These are phyloP conservation scores for Syzygium aqueum DNA, from an alignment of 345 rosid species.

Conservation along the genomic window DNA sequence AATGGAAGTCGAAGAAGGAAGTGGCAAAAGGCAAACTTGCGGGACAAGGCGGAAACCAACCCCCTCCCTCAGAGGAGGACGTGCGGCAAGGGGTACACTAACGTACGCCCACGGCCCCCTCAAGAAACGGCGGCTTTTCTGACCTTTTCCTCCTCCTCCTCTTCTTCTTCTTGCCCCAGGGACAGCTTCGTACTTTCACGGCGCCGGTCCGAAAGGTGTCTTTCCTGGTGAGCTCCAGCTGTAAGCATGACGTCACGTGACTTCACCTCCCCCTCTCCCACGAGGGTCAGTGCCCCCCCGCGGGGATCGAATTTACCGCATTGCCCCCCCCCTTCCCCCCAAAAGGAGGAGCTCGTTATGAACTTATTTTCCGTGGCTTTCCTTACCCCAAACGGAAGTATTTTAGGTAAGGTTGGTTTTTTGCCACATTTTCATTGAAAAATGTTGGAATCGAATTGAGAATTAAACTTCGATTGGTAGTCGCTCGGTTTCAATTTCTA, in stretches of 20 bases:
- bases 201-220: background rate
- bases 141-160: background rate
- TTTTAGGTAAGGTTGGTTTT: background rate
- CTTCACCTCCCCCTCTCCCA: constrained; percentile 18
- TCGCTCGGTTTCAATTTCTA: background rate
- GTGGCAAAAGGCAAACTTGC: background rate
- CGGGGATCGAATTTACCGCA: background rate
- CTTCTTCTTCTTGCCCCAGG: background rate
- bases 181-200: constrained; percentile 9
- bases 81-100: background rate
- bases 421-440: background rate
- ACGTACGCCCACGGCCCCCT: background rate
- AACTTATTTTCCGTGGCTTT: background rate
- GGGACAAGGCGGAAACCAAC: background rate
- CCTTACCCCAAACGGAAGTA: background rate
- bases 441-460: background rate
- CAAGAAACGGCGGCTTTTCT: background rate
- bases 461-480: too few relatives aligned
- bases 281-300: background rate
- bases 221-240: constrained; percentile 23
- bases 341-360: background rate
- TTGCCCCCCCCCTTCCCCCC: background rate
- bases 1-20: background rate
- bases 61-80: background rate
- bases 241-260: constrained; percentile 34